Percentiles rank a stretch among this genome's conserved stretches.
phyloP scores from a whole-genome alignment of 2,329 filamentous ascomycete species.

The Aureobasidium lini region DNA sequence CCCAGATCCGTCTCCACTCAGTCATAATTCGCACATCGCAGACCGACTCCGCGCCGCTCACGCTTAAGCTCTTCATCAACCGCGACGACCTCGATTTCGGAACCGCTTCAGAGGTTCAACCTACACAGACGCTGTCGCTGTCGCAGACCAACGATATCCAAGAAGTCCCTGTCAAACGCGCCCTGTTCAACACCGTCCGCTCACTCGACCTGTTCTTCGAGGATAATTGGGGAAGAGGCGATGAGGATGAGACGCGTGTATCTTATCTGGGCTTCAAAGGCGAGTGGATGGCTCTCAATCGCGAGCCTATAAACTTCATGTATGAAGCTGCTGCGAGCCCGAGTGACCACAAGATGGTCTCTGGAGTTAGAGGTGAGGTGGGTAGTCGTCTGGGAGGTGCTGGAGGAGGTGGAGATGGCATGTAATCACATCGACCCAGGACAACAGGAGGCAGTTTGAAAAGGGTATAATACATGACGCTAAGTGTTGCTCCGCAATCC shows the following conservation, averaged over 20 bases:
- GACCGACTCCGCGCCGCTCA: constrained; percentile 64
- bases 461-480: not conserved
- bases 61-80: constrained; percentile 83
- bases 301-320: constrained; percentile 75
- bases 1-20: constrained; percentile 85
- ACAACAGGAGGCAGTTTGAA: not conserved
- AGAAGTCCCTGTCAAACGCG: constrained; percentile 81
- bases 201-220: constrained; percentile 79
- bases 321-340: constrained; percentile 95
- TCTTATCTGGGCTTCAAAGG: constrained; percentile 89
- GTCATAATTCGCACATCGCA: constrained; percentile 76
- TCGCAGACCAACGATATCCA: constrained; percentile 74
- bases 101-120: constrained; percentile 58
- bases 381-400: constrained; percentile 27
- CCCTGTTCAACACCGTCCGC: constrained; percentile 79
- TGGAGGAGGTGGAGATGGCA: constrained; percentile 21
- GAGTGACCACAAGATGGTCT: constrained; percentile 61
- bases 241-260: constrained; percentile 71
- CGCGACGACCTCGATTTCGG: constrained; percentile 78
- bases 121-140: constrained; percentile 71
- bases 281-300: constrained; percentile 80
- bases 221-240: constrained; percentile 73
- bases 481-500: not conserved
- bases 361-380: constrained; percentile 28
- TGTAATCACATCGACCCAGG: constrained; percentile 3